Evolutionary conservation across 805 yeast genomes (phyloP), one percentile per base, ranked within the genome.

Genomic region (Metschnikowia cubensis): DNA sequence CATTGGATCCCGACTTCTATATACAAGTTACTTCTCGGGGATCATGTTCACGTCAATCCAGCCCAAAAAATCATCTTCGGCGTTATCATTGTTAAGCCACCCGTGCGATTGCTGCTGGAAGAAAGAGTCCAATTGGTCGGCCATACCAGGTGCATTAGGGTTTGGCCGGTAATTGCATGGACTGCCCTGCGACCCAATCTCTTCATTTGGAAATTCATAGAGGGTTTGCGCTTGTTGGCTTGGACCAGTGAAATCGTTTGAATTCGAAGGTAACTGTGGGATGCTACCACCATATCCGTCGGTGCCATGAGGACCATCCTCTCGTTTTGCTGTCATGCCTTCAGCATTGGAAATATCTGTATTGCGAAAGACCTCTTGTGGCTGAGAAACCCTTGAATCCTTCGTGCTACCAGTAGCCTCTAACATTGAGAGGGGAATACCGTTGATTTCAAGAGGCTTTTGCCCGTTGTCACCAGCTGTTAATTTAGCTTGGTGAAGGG

Each of bases 61-160:
- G 11, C 97, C 97, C 42, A 91, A 71, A 60, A 91, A 86, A 63
- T 91, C 97, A 62, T 91, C 97, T 47, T 83, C 88, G 32, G 70
- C 72, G 49, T 67, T 61, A 46, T 67, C 70, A 49, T 83, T 84
- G 61, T 88, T 90, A 63, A 84, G 78, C 96, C 96, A 89, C 31
- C 89, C 91, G 33, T 84, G 82, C 25, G 90, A 86, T 58, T 87
- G 94, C 64, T 85, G 89, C 63, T 85, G 89, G 67, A 87, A 82
- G 57, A 87, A 85, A 17, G 75, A 74, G 58, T 85, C 83, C 59
- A 82, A 67, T 48, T 64, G 74, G 51, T 58, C 68, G 15, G 60
- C 61, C 51, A 61, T 58, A 0, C 60, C 66, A n/a, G 46, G 38
- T 20, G 36, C 34, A 17, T 35, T 34, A 10, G 39, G 13, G 21